These are phyloP conservation scores for Solanum appendiculatum DNA, from an alignment of 257 asterid genomes.

Conservation along the genomic window DNA sequence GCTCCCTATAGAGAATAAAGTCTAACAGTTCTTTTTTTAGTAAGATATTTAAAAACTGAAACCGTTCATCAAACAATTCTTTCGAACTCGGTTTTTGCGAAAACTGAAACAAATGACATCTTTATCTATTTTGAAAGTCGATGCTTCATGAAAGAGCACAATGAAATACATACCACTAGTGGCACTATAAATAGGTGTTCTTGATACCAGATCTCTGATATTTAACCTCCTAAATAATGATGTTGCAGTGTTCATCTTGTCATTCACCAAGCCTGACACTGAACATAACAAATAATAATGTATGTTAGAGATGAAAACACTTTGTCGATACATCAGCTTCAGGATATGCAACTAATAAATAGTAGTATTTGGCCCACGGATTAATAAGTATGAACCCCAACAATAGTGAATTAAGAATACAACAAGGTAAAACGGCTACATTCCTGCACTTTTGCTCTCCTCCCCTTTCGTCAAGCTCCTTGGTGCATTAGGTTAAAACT, in stretches of 20 bases:
- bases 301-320: background rate
- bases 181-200: conserved; percentile 33
- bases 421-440: background rate
- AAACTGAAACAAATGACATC: background rate
- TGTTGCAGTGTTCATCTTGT: conserved; percentile 13
- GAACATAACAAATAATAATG: background rate
- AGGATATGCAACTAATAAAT: background rate
- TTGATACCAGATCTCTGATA: conserved; percentile 44
- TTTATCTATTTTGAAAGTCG: background rate
- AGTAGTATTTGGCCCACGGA: background rate
- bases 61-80: background rate
- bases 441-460: background rate
- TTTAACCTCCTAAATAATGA: conserved; percentile 41
- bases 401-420: background rate
- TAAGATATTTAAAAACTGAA: background rate
- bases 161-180: conserved; percentile 35
- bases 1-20: background rate
- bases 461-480: background rate
- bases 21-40: background rate
- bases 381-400: background rate
- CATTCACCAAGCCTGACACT: background rate
- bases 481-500: background rate
- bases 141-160: background rate
- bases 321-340: background rate
- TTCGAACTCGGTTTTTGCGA: background rate